phyloP scores from a whole-genome alignment of 805 yeast species.

The Naumovozyma castellii region DNA sequence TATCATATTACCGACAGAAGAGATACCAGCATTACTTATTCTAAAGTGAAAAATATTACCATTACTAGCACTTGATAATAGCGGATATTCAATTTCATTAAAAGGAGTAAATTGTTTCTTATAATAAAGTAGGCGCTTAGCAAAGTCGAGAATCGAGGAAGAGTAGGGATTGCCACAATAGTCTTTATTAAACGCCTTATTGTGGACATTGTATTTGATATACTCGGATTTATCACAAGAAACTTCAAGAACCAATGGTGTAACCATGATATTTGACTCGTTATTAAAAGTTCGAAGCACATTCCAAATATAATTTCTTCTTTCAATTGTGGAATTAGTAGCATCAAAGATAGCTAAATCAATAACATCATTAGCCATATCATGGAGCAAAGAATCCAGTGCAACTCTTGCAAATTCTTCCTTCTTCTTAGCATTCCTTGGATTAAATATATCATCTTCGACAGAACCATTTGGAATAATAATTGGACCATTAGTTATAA shows the following conservation, averaged over 20 bases:
- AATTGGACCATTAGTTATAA: slow-evolving; percentile 9
- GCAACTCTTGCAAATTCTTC: slow-evolving; percentile 48
- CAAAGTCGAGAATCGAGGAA: slow-evolving; percentile 49
- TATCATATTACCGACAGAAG: too few relatives aligned
- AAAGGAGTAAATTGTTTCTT: slow-evolving; percentile 25
- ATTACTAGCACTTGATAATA: background rate
- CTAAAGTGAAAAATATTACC: slow-evolving; percentile 3
- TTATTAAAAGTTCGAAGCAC: slow-evolving; percentile 16
- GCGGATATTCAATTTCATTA: slow-evolving; percentile 14
- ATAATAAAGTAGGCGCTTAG: slow-evolving; percentile 46
- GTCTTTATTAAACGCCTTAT: slow-evolving; percentile 55
- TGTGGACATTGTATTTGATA: slow-evolving; percentile 51
- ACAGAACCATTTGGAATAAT: slow-evolving; percentile 26
- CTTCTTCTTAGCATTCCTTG: slow-evolving; percentile 35
- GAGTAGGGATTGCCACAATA: slow-evolving; percentile 45
- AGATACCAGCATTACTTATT: slow-evolving; percentile 3
- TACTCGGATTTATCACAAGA: slow-evolving; percentile 45
- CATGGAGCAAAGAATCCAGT: slow-evolving; percentile 37
- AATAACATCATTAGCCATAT: slow-evolving; percentile 34
- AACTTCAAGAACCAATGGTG: slow-evolving; percentile 50
- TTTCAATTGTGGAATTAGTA: slow-evolving; percentile 42
- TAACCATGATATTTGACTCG: slow-evolving; percentile 24
- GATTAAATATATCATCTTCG: slow-evolving; percentile 36
- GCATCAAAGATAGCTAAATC: slow-evolving; percentile 55
- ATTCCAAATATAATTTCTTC: slow-evolving; percentile 28